Evolutionary conservation across 208 protist genomes (phyloP), one percentile per base, ranked within the genome.

Genomic region (Phytomonas sp.): DNA sequence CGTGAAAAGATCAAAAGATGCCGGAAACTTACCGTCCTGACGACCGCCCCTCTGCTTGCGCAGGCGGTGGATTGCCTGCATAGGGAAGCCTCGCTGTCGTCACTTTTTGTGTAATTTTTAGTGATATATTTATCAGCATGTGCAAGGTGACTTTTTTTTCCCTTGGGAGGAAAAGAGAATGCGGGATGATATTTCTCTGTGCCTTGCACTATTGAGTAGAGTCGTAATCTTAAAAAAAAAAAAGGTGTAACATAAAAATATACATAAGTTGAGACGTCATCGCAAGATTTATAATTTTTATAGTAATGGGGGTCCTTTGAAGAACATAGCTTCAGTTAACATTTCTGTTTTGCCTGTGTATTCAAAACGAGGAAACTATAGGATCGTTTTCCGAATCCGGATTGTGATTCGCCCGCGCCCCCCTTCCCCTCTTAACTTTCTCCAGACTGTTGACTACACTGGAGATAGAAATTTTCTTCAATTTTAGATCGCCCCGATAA

Each of bases 1-100:
- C 66, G 88, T 40, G 73, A 75, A 51, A 82, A 78, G 59, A 81
- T 81, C 6, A 65, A 75, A 32, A 81, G 84, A 74, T 96, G 92
- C 83, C 78, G 78, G 40, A 97, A 97, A 72, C 77, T 97, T 31
- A 94, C 82, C 7, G 91, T 96, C 30, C 79, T 97, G 66, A 94
- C 83, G 11, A 93, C 93, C 31, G 92, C 92, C 5, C 89, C 87
- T 20, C 81, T 97, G 26, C 80, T 97, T 31, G 92, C 91, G 1
- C 80, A 93, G 79, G 88, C 94, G 7, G 89, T 97, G 66, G 70
- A 86, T 70, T 91, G 82, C 46, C 79, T 96, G 2, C 92, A 97
- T 75, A 85, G 80, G 59, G 91, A 96, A 68, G 75, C 76, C 4
- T 93, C 87, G 9, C 74, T 96, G 23, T 91, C 88, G 0, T 93